Base-by-base conservation (phyloP, 2,329 filamentous ascomycete species). In the Exophiala viscosa region DNA sequence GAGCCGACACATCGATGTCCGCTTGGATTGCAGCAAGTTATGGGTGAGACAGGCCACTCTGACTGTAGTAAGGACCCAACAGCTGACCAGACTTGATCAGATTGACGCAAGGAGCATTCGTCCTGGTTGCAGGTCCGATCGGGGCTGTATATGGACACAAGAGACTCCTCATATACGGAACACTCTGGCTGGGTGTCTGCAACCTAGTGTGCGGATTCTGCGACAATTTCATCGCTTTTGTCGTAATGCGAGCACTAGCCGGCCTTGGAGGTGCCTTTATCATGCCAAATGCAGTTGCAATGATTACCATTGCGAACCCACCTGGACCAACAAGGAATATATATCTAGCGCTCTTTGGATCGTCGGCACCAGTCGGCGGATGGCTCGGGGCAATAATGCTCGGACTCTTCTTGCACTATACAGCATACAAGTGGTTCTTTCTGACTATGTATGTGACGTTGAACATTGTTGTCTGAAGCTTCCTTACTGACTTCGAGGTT, bases 141-240 rank as follows among this genome's bases (percentile, higher is more conserved):
- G 81, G 82, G 2, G 79, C 82, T 38, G 66, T 79, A 0, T 81
- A 79, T 54, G 83, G 82, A 0, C 76, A 83, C 64, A 80, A 80
- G 62, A 70, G 65, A 3, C 65, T 83, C 31, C 75, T 85, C 34
- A 60, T 84, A 8, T 60, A 70, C 48, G 82, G 82, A 2, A 77
- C 79, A 28, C 48, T 70, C n/a, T 84, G 80, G 79, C 40, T 42
- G 17, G 79, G 75, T 0, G 38, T 77, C 3, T 84, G 78, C 74
- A 76, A 76, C 1, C 62, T 81, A 9, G 55, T 79, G 1, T 72
- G 71, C 5, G 81, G 79, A 0, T 78, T 78, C 50, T 74, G 69
- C 39, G 67, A 64, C 2, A 69, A 65, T 2, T 73, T 73, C 36
- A 65, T 73, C 2, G 60, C 70, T 0, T 77, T 80, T 52, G 66